These are phyloP conservation scores for Parathielavia hyrcaniae DNA, from an alignment of 495 filamentous ascomycete species.

Conservation along the genomic window DNA sequence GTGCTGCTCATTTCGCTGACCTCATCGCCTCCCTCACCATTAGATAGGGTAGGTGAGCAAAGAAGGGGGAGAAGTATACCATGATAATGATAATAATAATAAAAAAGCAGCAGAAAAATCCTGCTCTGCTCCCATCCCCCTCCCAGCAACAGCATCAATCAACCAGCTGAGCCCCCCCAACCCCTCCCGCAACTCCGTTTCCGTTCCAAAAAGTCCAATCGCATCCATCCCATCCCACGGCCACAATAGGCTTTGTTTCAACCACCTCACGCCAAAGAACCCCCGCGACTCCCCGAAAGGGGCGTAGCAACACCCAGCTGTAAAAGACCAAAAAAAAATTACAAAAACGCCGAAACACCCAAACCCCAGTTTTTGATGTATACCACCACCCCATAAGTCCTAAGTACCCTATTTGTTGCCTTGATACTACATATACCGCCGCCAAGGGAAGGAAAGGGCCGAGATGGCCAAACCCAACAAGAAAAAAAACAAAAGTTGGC, in stretches of 20 bases:
- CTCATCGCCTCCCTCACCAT: no score
- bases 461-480: no score
- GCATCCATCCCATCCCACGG: background rate
- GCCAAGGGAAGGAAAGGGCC: no score
- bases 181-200: background rate
- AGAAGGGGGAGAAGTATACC: no score
- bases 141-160: background rate
- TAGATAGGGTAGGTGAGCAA: no score
- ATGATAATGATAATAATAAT: no score
- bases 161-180: background rate
- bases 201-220: background rate
- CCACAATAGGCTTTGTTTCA: no score
- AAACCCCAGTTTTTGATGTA: constrained; percentile 22
- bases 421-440: constrained; percentile 25
- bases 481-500: no score
- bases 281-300: background rate
- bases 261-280: no score
- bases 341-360: constrained; percentile 3
- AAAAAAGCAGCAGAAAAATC: background rate
- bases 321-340: background rate
- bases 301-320: no score
- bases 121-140: background rate
- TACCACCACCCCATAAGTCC: constrained; percentile 15
- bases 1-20: no score
- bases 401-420: constrained; percentile 15